Evolutionary conservation across 306 rosid genomes (phyloP), one percentile per base, ranked within the genome.

Genomic region (Echinosophora koreensis): DNA sequence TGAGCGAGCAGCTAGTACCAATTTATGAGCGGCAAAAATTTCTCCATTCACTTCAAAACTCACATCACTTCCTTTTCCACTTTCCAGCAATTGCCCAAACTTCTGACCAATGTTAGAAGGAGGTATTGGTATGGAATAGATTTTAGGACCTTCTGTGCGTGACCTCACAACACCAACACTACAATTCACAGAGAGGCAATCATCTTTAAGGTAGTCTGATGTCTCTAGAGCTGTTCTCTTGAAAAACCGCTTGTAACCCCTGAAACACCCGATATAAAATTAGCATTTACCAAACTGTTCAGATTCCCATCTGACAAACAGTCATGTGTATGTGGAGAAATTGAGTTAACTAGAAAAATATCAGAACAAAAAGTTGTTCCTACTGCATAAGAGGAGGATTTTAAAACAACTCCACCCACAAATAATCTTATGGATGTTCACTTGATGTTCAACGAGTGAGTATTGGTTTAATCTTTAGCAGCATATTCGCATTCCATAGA

Each of bases 181-280:
- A 83, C 97, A 92, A 59, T 84, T 81, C 32, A 92, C 90, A 27
- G 86, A 84, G n/a, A 92, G 91, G 74, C 93, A 92, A 65, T 90
- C 93, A 63, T 92, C 93, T 84, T 90, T 90, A 61, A 92, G 90
- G 79, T 90, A 92, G 64, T 92, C 97, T 15, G 97, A 92, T 38
- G 89, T 77, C 88, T 92, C 95, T 17, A 92, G 80, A 38, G 80
- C 67, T 57, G 89, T 84, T 80, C 97, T 88, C 78, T 92, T 92
- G 61, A 92, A 88, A 66, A 92, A 92, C 13, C 93, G 87, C 73
- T 92, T 92, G 84, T 92, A 92, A 41, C 97, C 97, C 97, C 97
- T 92, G 90, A 71, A 82, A 41, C 73, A 85, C 75, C 57, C 71
- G 69, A 74, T 39, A 78, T 41, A n/a, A 32, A 18, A 73, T 85